Conservation (phyloP, 305 asterid species). For the Stenogyne calaminthoides region DNA sequence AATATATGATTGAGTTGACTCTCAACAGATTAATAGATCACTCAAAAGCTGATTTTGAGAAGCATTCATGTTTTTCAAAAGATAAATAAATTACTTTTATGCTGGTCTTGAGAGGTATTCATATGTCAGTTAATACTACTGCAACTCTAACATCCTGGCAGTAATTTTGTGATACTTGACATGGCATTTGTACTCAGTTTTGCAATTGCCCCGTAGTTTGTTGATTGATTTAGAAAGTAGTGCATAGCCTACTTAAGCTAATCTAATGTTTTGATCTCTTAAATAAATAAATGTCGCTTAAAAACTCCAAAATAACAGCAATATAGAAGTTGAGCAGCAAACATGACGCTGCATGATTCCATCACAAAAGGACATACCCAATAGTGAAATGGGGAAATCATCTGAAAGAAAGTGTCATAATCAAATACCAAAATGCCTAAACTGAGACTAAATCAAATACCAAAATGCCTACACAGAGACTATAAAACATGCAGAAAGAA, state of each 20-base stretch:
- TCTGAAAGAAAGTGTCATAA: neutral
- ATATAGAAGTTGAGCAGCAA: too few species aligned
- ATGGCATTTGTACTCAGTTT: neutral
- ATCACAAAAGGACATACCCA: neutral
- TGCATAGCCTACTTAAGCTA: too few species aligned
- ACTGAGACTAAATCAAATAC: too few species aligned
- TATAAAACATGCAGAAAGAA: neutral
- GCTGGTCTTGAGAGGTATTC: too few species aligned
- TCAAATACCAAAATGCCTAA: constrained; percentile 1
- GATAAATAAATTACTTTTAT: too few species aligned
- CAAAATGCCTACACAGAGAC: too few species aligned
- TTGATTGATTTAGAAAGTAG: neutral
- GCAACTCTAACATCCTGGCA: too few species aligned
- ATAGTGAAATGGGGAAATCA: neutral
- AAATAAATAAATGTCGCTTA: neutral
- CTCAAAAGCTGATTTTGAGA: neutral
- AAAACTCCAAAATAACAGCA: neutral
- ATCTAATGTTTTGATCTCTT: too few species aligned
- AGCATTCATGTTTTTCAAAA: neutral
- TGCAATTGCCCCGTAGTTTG: neutral
- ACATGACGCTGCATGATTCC: too few species aligned
- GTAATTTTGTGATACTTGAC: too few species aligned
- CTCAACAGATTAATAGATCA: neutral
- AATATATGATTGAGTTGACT: neutral
- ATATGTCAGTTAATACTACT: too few species aligned